Evolutionary conservation across 352 stramenopile species (phyloP).

Genomic region (Phytophthora ramorum): DNA sequence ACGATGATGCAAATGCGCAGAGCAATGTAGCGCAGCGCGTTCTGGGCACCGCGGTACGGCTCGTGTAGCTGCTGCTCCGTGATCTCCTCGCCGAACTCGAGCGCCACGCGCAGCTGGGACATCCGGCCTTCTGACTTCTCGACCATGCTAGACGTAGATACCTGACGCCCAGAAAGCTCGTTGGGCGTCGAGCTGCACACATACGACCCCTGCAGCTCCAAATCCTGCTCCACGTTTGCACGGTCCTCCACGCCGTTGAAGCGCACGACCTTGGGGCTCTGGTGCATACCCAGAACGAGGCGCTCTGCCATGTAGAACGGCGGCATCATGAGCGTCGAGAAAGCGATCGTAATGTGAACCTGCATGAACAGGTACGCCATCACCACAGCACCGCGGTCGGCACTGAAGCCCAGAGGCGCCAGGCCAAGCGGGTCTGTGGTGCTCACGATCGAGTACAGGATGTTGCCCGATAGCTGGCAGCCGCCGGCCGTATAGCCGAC

Average conservation of each 20-base stretch:
- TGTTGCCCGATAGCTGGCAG: slow-evolving; percentile 63
- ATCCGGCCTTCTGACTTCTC: slow-evolving; percentile 36
- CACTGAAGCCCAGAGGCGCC: slow-evolving; percentile 51
- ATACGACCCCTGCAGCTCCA: slow-evolving; percentile 42
- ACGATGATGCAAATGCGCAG: slow-evolving; percentile 53
- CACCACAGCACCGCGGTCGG: slow-evolving; percentile 50
- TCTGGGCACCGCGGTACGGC: slow-evolving; percentile 48
- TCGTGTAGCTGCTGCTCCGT: slow-evolving; percentile 30
- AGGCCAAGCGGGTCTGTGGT: slow-evolving; percentile 33
- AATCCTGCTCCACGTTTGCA: slow-evolving; percentile 31
- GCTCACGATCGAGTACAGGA: slow-evolving; percentile 62
- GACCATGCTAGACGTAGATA: slow-evolving; percentile 28
- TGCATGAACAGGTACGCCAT: slow-evolving; percentile 70
- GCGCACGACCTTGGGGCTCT: slow-evolving; percentile 32
- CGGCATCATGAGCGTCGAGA: slow-evolving; percentile 57
- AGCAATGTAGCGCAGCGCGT: slow-evolving; percentile 51
- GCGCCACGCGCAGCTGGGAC: slow-evolving; percentile 44
- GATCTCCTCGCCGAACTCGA: slow-evolving; percentile 48
- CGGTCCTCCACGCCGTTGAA: slow-evolving; percentile 32
- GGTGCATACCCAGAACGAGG: slow-evolving; percentile 70
- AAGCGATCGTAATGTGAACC: slow-evolving; percentile 54
- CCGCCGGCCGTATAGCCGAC: slow-evolving; percentile 52
- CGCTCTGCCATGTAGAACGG: slow-evolving; percentile 71
- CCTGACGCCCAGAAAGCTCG: slow-evolving; percentile 17
- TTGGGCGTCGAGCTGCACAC: slow-evolving; percentile 41